A percentile compares a stretch with the other conserved stretches of the same genome.
Conservation (phyloP, 1,139 yeast genomes). For the Scheffersomyces insectosa region DNA sequence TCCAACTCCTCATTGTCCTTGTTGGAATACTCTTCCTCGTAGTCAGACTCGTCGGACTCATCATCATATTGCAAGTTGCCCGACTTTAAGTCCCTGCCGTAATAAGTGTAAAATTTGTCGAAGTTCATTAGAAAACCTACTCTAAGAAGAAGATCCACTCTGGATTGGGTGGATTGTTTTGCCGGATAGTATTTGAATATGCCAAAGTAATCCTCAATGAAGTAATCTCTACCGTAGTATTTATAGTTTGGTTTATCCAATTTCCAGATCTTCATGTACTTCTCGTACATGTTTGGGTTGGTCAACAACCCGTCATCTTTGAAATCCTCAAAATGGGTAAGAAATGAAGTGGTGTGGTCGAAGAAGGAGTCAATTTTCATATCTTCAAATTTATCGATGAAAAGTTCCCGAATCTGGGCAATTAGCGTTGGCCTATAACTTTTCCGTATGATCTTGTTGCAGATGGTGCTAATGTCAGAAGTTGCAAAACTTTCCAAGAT, state of each 20-base stretch:
- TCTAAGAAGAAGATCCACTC: constrained; percentile 9
- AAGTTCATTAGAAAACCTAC: constrained; percentile 10
- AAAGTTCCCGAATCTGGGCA: constrained; percentile 16
- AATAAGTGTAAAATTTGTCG: constrained; percentile 8
- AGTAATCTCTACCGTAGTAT: constrained; percentile 9
- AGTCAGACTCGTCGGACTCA: neutral
- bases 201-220: constrained; percentile 9
- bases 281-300: constrained; percentile 8
- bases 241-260: constrained; percentile 9
- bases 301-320: constrained; percentile 1
- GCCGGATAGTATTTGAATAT: constrained; percentile 6
- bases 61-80: constrained; percentile 1
- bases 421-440: constrained; percentile 9
- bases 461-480: constrained; percentile 9
- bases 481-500: constrained; percentile 16
- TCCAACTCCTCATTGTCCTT: neutral
- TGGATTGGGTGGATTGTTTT: constrained; percentile 7
- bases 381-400: constrained; percentile 20
- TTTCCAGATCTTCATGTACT: constrained; percentile 9
- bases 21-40: neutral
- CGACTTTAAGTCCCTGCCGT: constrained; percentile 3
- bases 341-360: constrained; percentile 9
- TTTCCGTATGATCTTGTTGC: constrained; percentile 11
- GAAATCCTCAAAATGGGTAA: constrained; percentile 5
- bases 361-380: constrained; percentile 17